Conservation (phyloP, 164 flowering plant species). For the Stephania cephalantha region DNA sequence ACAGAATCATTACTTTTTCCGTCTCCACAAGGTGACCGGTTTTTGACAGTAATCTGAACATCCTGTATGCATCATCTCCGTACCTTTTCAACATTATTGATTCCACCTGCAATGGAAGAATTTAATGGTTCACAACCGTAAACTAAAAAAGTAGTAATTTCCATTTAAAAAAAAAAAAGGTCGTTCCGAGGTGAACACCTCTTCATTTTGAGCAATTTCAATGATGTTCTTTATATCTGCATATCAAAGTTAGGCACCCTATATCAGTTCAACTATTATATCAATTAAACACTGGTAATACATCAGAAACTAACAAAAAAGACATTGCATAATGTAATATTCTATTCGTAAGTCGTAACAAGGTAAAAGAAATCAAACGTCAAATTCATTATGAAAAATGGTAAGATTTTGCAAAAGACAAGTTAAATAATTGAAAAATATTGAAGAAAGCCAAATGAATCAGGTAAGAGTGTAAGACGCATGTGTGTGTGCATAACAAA, state of each 20-base stretch:
- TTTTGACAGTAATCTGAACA: conserved; percentile 60
- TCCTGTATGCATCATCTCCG: conserved; percentile 66
- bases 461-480: background rate
- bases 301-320: background rate
- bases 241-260: conserved; percentile 5
- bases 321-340: background rate
- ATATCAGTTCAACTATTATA: background rate
- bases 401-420: background rate
- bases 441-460: background rate
- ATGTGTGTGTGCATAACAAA: background rate
- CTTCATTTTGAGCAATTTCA: conserved; percentile 53
- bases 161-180: background rate
- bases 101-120: conserved; percentile 27
- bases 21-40: conserved; percentile 43
- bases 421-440: background rate
- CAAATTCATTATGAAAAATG: background rate
- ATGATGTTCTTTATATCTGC: conserved; percentile 62
- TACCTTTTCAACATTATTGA: conserved; percentile 62
- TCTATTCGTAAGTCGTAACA: background rate
- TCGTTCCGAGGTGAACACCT: conserved; percentile 38
- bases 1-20: conserved; percentile 39
- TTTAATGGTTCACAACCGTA: background rate
- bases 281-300: background rate
- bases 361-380: background rate
- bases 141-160: conserved; percentile 1